Conservation (phyloP, 202 grass and related monocot genomes). For the Saccharum hybrid region DNA sequence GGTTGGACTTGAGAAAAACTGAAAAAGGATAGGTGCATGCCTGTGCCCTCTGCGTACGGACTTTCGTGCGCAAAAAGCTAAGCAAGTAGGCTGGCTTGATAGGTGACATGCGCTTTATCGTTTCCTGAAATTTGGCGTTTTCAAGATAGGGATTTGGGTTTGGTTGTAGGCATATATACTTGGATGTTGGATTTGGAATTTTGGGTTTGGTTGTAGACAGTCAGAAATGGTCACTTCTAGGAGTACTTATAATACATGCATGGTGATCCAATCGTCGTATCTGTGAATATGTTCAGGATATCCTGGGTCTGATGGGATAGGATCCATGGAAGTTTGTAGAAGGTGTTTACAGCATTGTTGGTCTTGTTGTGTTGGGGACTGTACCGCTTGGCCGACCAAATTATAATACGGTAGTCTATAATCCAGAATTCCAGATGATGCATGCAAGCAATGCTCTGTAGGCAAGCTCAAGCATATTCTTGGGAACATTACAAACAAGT, state of each 20-base stretch:
- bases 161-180: constrained; percentile 26
- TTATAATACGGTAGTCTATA: not conserved
- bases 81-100: not conserved
- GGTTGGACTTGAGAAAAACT: constrained; percentile 44
- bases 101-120: constrained; percentile 11
- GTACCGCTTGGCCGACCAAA: not conserved
- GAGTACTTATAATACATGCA: not conserved
- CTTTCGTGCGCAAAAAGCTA: constrained; percentile 36
- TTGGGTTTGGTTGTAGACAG: not conserved
- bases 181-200: constrained; percentile 8
- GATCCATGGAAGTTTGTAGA: not conserved
- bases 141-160: constrained; percentile 8
- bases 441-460: not conserved
- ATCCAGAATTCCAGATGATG: constrained; percentile 2
- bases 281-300: constrained; percentile 51
- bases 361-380: constrained; percentile 25
- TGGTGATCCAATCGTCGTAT: not conserved
- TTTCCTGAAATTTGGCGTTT: constrained; percentile 25
- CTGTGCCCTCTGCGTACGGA: constrained; percentile 19
- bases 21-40: not conserved
- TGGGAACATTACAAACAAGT: not conserved
- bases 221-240: constrained; percentile 8
- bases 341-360: constrained; percentile 17
- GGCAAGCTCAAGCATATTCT: not conserved
- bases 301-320: not conserved